phyloP scores from a whole-genome alignment of 2,329 filamentous ascomycete genomes.

The Pseudohalonectria lignicola region DNA sequence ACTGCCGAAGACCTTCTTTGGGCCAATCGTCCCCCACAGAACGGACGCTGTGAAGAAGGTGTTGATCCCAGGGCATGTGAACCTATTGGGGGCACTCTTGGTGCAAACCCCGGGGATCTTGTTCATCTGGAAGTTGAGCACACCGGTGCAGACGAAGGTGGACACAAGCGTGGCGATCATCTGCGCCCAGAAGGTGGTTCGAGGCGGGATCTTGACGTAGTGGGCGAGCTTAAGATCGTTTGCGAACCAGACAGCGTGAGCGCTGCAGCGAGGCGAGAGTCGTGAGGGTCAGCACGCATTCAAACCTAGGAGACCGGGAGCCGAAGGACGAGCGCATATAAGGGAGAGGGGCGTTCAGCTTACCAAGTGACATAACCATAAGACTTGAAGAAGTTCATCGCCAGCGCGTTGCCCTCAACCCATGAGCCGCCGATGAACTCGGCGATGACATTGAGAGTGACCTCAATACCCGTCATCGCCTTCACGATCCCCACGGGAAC shows the following conservation, averaged over 20 bases:
- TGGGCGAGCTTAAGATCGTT: conserved; percentile 18
- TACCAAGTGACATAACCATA: conserved; percentile 6
- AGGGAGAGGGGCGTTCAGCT: too few relatives aligned
- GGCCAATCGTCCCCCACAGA: conserved; percentile 51
- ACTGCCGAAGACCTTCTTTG: conserved; percentile 35
- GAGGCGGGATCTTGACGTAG: conserved; percentile 20
- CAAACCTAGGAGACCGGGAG: too few relatives aligned
- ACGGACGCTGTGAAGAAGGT: conserved; percentile 51
- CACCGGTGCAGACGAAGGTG: conserved; percentile 22
- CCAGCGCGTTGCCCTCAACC: conserved; percentile 36
- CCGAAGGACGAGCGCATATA: too few relatives aligned
- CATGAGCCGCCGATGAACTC: conserved; percentile 42
- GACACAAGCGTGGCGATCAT: conserved; percentile 22
- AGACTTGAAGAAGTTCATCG: conserved; percentile 42
- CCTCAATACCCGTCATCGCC: conserved; percentile 40
- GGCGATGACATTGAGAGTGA: conserved; percentile 40
- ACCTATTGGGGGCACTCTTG: conserved; percentile 31
- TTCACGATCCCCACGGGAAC: conserved; percentile 41
- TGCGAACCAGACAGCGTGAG: conserved; percentile 12
- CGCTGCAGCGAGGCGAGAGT: conserved; percentile 9
- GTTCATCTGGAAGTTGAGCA: conserved; percentile 8
- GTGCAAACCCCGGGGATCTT: conserved; percentile 44
- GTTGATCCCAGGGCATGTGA: conserved; percentile 44
- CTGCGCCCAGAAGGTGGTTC: conserved; percentile 24
- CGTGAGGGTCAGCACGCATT: too few relatives aligned